These are phyloP conservation scores for Elymus sibiricus DNA, from an alignment of 176 grass and related monocot species.

Conservation along the genomic window DNA sequence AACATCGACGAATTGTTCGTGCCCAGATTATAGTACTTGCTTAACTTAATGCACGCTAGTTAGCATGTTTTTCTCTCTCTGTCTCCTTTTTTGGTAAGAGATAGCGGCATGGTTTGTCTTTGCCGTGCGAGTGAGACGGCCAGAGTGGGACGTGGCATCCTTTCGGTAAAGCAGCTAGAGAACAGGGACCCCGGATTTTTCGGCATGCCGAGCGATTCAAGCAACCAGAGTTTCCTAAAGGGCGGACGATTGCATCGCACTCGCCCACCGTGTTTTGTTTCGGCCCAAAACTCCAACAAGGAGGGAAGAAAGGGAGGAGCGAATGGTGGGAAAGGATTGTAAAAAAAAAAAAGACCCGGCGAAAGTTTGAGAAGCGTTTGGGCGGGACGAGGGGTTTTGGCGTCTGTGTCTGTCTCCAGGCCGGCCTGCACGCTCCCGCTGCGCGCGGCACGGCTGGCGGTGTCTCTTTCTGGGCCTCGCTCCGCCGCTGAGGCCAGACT, in stretches of 20 bases:
- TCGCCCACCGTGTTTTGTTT: neutral
- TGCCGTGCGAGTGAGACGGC: neutral
- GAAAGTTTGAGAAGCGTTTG: slow-evolving; percentile 10
- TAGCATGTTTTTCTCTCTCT: neutral
- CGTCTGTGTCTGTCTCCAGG: slow-evolving; percentile 1
- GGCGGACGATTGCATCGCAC: neutral
- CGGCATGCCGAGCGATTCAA: slow-evolving; percentile 8
- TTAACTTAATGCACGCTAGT: neutral
- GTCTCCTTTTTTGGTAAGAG: neutral
- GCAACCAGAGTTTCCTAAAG: neutral
- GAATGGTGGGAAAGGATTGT: neutral
- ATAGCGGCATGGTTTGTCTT: neutral
- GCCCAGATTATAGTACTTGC: neutral
- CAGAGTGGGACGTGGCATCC: neutral
- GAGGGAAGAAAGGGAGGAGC: neutral
- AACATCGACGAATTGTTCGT: neutral
- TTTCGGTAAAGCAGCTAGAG: neutral
- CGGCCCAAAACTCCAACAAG: neutral
- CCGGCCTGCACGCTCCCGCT: slow-evolving; percentile 30
- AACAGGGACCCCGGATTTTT: neutral
- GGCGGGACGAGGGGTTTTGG: neutral
- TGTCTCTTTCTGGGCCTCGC: neutral
- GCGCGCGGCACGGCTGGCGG: slow-evolving; percentile 35
- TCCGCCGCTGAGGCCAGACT: neutral
- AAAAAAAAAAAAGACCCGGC: slow-evolving; percentile 30